Evolutionary conservation across 2,329 filamentous ascomycete genomes (phyloP), one percentile per base, ranked within the genome.

Genomic region (Trichoderma lentiforme): DNA sequence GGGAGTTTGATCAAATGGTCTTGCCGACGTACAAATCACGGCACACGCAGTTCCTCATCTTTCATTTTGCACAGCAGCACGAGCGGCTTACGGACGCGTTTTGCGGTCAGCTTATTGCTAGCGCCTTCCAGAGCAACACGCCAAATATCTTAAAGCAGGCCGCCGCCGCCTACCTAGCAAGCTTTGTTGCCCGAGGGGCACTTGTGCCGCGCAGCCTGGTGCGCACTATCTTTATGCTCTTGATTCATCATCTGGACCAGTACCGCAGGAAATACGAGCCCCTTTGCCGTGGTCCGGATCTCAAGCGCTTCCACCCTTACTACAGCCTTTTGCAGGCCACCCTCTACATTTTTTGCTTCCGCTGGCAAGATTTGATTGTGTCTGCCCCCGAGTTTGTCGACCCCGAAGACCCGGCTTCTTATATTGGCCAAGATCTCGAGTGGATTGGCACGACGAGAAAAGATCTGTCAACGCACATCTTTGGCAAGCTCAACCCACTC

Each of bases 281-380:
- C 6, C 84, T 86, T 34, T 97, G 94, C 79, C 90, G 90, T 18
- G 94, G 94, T 3, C 96, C 96, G 0, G 94, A 99, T 80, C 87
- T 97, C 71, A 90, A 91, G 74, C 91, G 92, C 61, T 97, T 95
- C 79, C 90, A 91, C 62, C 89, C 92, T 15, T 97, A 97, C 82
- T 98, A 98, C 80, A 91, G 93, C 21, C 90, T 94, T 62, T 90
- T 92, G n/a, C 95, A 98, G 81, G 94, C 94, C 1, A 86, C 97
- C 3, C 88, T 98, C 28, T 98, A 98, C 83, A 95, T 97, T 72
- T 98, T 97, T 79, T 99, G 96, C 84, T 99, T 99, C 85, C 91
- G 96, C 70, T 99, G 96, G 96, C 92, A 94, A 73, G 95, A 98
- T 78, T 86, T 99, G 61, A 92, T 93, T 71, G 85, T 88, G 24